Conservation (phyloP, 1,284 basidiomycete genomes). For the Ceratobasidium theobromae region DNA sequence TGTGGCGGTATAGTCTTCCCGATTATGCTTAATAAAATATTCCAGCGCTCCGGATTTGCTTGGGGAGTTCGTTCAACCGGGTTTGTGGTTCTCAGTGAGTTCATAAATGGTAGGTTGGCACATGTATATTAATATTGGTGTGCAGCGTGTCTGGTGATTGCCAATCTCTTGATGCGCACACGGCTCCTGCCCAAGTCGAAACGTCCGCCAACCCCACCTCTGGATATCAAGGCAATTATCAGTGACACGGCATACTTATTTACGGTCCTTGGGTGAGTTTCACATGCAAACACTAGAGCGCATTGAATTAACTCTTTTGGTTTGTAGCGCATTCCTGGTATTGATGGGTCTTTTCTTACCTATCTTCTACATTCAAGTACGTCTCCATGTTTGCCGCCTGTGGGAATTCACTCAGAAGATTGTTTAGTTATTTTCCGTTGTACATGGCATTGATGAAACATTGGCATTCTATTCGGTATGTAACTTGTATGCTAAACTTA, state of each 20-base stretch:
- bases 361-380: slow-evolving; percentile 27
- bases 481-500: no score
- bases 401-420: background rate
- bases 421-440: slow-evolving; percentile 9
- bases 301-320: background rate
- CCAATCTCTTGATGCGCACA: slow-evolving; percentile 32
- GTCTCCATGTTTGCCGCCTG: background rate
- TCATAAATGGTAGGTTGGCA: background rate
- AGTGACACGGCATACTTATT: background rate
- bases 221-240: slow-evolving; percentile 9
- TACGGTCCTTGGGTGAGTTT: slow-evolving; percentile 9
- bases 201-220: background rate
- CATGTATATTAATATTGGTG: background rate
- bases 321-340: slow-evolving; percentile 13
- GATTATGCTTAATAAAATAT: slow-evolving; percentile 61
- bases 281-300: no score
- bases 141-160: slow-evolving; percentile 10
- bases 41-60: slow-evolving; percentile 56
- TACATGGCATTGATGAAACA: slow-evolving; percentile 9
- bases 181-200: slow-evolving; percentile 11
- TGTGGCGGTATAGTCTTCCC: slow-evolving; percentile 67
- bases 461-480: slow-evolving; percentile 26
- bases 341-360: slow-evolving; percentile 23
- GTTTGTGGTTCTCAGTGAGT: slow-evolving; percentile 19
- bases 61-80: slow-evolving; percentile 48